Conservation (phyloP, 805 yeast genomes). For the Teunomyces funiuensis region DNA sequence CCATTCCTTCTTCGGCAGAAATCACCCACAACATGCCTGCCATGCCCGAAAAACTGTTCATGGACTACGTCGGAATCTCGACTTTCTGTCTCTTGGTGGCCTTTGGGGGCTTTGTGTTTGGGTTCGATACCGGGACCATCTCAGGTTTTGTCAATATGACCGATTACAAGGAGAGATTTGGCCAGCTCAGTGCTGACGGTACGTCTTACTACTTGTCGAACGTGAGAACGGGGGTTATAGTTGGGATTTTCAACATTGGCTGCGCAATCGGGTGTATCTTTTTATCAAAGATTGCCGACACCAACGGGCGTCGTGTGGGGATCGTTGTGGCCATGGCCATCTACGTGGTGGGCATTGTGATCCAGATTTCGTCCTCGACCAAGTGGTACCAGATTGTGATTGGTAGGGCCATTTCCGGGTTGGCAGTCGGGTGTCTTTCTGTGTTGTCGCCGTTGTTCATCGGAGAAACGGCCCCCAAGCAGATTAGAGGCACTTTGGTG, state of each 20-base stretch:
- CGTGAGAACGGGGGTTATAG: slow-evolving; percentile 52
- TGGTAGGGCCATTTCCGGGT: slow-evolving; percentile 66
- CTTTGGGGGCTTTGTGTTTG: slow-evolving; percentile 76
- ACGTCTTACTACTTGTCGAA: slow-evolving; percentile 36
- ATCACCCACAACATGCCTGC: slow-evolving; percentile 14
- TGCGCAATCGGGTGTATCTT: slow-evolving; percentile 72
- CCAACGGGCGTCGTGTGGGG: slow-evolving; percentile 59
- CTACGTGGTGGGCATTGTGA: slow-evolving; percentile 59
- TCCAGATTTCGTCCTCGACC: slow-evolving; percentile 55
- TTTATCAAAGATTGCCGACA: slow-evolving; percentile 57
- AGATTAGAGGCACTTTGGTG: slow-evolving; percentile 68
- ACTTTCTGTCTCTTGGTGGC: slow-evolving; percentile 57
- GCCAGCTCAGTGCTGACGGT: slow-evolving; percentile 43
- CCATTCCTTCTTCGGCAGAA: neutral
- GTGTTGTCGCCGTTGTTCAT: slow-evolving; percentile 67
- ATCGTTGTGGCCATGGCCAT: slow-evolving; percentile 52
- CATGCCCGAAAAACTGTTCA: slow-evolving; percentile 31
- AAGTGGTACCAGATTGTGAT: slow-evolving; percentile 64
- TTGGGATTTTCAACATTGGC: slow-evolving; percentile 62
- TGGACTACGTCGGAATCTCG: slow-evolving; percentile 35
- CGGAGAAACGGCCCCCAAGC: slow-evolving; percentile 69
- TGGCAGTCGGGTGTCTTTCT: slow-evolving; percentile 72
- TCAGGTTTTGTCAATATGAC: slow-evolving; percentile 68
- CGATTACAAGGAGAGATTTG: slow-evolving; percentile 53
- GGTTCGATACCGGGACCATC: slow-evolving; percentile 79